Percentiles rank a stretch among this genome's conserved stretches.
Conservation (phyloP, 208 protist genomes). For the Trypanosoma congolense region DNA sequence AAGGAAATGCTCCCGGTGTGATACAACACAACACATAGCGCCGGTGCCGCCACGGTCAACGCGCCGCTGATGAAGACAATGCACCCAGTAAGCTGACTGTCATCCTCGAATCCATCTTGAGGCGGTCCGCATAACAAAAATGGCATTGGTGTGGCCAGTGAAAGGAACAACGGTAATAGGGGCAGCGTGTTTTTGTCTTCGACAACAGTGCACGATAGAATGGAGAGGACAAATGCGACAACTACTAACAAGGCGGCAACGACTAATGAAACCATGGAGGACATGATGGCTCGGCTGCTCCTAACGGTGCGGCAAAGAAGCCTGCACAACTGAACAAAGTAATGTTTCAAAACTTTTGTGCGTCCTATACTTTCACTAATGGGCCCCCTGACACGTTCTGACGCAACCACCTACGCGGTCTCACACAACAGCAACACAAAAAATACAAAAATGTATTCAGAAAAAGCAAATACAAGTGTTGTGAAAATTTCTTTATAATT, state of each 20-base stretch:
- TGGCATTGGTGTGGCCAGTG: slow-evolving; percentile 45
- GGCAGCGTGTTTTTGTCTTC: slow-evolving; percentile 39
- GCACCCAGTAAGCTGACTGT: slow-evolving; percentile 25
- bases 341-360: no score
- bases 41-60: slow-evolving; percentile 50
- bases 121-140: slow-evolving; percentile 50
- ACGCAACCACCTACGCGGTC: no score
- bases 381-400: no score
- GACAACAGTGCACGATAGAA: slow-evolving; percentile 54
- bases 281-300: slow-evolving; percentile 16
- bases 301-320: neutral
- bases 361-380: no score
- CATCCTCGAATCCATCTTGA: slow-evolving; percentile 5
- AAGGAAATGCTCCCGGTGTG: slow-evolving; percentile 44
- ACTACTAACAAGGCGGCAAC: slow-evolving; percentile 51
- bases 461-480: no score
- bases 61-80: slow-evolving; percentile 64
- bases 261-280: slow-evolving; percentile 39
- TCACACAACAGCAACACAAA: no score
- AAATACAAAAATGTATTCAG: no score
- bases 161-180: slow-evolving; percentile 48
- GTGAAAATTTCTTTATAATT: no score
- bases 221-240: slow-evolving; percentile 46
- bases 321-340: no score
- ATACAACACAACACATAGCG: slow-evolving; percentile 51